phyloP scores from a whole-genome alignment of 257 asterid species.

The Plantago ovata region DNA sequence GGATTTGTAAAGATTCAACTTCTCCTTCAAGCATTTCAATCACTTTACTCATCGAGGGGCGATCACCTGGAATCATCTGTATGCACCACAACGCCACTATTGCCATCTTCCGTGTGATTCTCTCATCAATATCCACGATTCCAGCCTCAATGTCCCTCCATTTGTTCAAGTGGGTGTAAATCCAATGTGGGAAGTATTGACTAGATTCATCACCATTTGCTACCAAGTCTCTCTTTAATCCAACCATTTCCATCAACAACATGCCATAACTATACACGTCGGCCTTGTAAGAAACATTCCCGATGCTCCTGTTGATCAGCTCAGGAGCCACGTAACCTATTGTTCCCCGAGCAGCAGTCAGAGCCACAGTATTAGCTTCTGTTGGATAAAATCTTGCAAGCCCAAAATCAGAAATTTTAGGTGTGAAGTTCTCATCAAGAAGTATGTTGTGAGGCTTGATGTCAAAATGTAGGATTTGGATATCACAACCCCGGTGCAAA shows the following conservation, averaged over 20 bases:
- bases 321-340: constrained; percentile 36
- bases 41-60: constrained; percentile 33
- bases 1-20: constrained; percentile 17
- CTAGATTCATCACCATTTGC: not conserved
- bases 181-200: constrained; percentile 24
- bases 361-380: constrained; percentile 7
- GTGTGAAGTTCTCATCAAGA: constrained; percentile 20
- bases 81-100: constrained; percentile 26
- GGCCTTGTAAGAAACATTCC: constrained; percentile 25
- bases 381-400: constrained; percentile 17
- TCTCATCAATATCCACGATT: not conserved
- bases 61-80: constrained; percentile 26
- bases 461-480: constrained; percentile 29
- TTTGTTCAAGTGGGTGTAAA: constrained; percentile 16
- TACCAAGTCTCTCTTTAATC: constrained; percentile 11
- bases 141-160: constrained; percentile 16
- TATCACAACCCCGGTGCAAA: constrained; percentile 23
- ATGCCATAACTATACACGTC: constrained; percentile 37
- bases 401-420: constrained; percentile 26
- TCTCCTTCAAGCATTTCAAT: constrained; percentile 37
- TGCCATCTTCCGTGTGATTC: constrained; percentile 18
- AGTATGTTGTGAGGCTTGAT: constrained; percentile 36
- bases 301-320: constrained; percentile 23
- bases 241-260: constrained; percentile 23
- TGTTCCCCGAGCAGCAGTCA: constrained; percentile 31